Percentiles rank a stretch among this genome's conserved stretches.
Conservation (phyloP, 139 green algal genomes). For the Picochlorum sp. region DNA sequence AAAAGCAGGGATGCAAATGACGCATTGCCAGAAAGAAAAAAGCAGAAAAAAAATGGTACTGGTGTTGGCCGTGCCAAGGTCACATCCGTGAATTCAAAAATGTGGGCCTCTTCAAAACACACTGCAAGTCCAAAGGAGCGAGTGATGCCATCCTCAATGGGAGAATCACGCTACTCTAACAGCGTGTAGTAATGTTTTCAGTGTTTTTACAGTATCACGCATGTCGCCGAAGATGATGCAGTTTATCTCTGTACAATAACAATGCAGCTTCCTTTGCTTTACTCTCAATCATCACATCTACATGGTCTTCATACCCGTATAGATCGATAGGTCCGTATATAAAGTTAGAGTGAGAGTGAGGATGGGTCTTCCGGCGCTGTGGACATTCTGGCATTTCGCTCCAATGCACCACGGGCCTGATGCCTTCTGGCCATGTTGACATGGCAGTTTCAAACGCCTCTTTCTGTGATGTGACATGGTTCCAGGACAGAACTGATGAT, state of each 20-base stretch:
- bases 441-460: constrained; percentile 38
- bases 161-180: background rate
- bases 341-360: constrained; percentile 16
- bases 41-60: too few relatives aligned
- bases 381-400: constrained; percentile 22
- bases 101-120: too few relatives aligned
- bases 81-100: too few relatives aligned
- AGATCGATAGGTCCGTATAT: constrained; percentile 46
- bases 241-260: constrained; percentile 22
- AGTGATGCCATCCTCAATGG: too few relatives aligned
- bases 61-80: too few relatives aligned
- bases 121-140: too few relatives aligned
- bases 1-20: too few relatives aligned
- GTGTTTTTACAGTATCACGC: background rate
- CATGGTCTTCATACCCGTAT: constrained; percentile 34
- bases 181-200: background rate
- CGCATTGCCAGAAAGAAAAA: too few relatives aligned
- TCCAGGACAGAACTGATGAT: constrained; percentile 42
- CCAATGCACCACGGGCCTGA: constrained; percentile 27
- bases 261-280: constrained; percentile 56
- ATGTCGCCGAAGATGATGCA: background rate
- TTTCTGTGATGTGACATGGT: constrained; percentile 30
- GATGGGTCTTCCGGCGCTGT: background rate
- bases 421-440: constrained; percentile 38
- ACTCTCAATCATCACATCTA: constrained; percentile 54